Evolutionary conservation across 2,329 filamentous ascomycete genomes (phyloP), one percentile per base, ranked within the genome.

Genomic region (Didymella glomerata): DNA sequence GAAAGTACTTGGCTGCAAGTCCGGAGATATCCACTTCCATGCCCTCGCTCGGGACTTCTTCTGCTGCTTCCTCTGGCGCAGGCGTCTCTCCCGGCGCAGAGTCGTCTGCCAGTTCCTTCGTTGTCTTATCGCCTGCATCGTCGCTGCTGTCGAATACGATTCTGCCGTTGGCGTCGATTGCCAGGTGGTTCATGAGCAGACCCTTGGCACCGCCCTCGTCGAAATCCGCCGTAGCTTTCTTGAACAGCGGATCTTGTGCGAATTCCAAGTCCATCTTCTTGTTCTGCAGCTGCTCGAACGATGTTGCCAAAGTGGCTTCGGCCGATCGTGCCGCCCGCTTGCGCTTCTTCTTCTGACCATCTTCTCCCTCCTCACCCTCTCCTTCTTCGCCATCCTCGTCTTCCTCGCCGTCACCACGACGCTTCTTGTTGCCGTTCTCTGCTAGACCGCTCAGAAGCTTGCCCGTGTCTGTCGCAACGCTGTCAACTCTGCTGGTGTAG

Each of bases 71-170:
- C 13, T 76, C 71, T 14, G 71, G 65, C 49, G 75, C 65, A 9
- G 72, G 68, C 27, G 72, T 69, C 16, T 66, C 65, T 40, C 80
- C 79, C 2, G 80, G 76, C 20, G 81, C 80, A 65, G 72, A 78
- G 75, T 80, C 57, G 76, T 79, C 32, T 78, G 77, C 44, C 80
- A 79, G 18, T 70, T 82, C 62, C 70, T 80, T 60, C 72, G 80
- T 77, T 8, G 78, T 79, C 16, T 82, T 81, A 55, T 88, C 85
- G 57, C 84, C 81, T 16, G 82, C 81, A 75, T 98, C 95, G 75
- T 99, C 94, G 72, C 93, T 98, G 80, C 94, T 98, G 79, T 99
- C 95, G 73, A 99, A 99, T 5, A 99, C 93, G 62, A 99, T 99
- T 34, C 94, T 87, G 41, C 95, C 95, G 64, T 92, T 88, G 2